Evolutionary conservation across 1,284 basidiomycete genomes (phyloP), one percentile per base, ranked within the genome.

Genomic region (Cutaneotrichosporon cyanovorans): DNA sequence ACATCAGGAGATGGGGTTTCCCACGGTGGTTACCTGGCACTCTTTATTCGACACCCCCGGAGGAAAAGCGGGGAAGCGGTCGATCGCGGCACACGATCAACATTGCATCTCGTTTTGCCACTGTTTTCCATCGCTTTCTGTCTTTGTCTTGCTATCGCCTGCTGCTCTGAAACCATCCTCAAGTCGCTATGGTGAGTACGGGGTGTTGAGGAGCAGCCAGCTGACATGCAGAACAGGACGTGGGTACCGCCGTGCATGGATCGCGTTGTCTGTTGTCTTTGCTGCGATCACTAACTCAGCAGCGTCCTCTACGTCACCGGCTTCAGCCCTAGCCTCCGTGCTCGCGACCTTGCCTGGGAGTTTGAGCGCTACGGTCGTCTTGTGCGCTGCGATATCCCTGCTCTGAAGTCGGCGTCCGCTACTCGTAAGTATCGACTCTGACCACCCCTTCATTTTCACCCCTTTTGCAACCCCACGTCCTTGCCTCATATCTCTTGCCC

Each of bases 221-320:
- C 38, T 40, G 20, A 40, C 28, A 6, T 16, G 16, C 46, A 48
- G 37, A 51, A 53, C 51, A 42, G 51, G 37, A 53, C 51, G 51
- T 49, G 30, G 31, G 47, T 48, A n/a, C 2, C 14, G n/a, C 38
- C 1, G 10, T 22, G 11, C 15, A 23, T 40, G 6, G 4, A 5
- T 4, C 6, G 23, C 23, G 5, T 14, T 38, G 7, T 15, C 25
- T 2, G 23, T 30, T 10, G 10, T 22, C 32, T 33, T 40, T 2
- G 7, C 14, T 16, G 15, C 31, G 20, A 19, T 28, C 12, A 16
- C 38, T 40, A 22, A 40, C 38, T 2, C 15, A 20, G 5, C 53
- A 69, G 86, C 57, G 88, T 89, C 56, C 79, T 90, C 51, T 87
- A 88, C 65, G 87, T 90, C 45, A 85, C 84, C 62, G 87, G 87